A percentile compares a stretch with the other conserved stretches of the same genome.
These are phyloP conservation scores for Trichophyton verrucosum DNA, from an alignment of 2,329 filamentous ascomycete genomes.

Conservation along the genomic window DNA sequence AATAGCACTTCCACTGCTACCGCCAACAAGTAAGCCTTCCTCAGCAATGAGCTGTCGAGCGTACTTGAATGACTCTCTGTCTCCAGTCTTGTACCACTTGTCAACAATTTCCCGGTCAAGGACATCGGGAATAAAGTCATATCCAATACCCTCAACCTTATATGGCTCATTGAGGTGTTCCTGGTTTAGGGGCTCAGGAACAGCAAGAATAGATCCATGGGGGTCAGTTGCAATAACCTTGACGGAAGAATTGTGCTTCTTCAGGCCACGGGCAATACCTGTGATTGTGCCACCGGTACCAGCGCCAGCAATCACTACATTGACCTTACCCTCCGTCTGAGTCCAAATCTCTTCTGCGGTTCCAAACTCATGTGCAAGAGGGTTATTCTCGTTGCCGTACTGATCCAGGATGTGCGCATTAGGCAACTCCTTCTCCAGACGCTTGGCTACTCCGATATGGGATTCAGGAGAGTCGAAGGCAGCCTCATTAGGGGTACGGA, in stretches of 20 bases:
- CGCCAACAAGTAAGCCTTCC: constrained; percentile 85
- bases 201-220: constrained; percentile 75
- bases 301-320: constrained; percentile 75
- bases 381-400: constrained; percentile 86
- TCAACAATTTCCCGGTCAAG: constrained; percentile 69
- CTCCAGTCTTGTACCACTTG: constrained; percentile 97
- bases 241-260: constrained; percentile 73
- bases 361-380: constrained; percentile 80
- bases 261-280: constrained; percentile 70
- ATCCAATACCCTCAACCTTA: constrained; percentile 97
- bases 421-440: constrained; percentile 87
- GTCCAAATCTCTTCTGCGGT: constrained; percentile 94
- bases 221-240: constrained; percentile 91
- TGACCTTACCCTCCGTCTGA: constrained; percentile 74
- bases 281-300: constrained; percentile 94
- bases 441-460: constrained; percentile 86
- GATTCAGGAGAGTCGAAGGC: constrained; percentile 91
- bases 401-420: constrained; percentile 97
- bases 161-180: constrained; percentile 72
- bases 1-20: constrained; percentile 86
- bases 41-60: constrained; percentile 85
- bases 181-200: constrained; percentile 68
- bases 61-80: constrained; percentile 78
- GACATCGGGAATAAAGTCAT: constrained; percentile 95
- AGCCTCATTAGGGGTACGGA: constrained; percentile 89